A percentile compares a stretch with the other conserved stretches of the same genome.
phyloP scores from a whole-genome alignment of 2,329 filamentous ascomycete genomes.

The Stachybotrys elegans region DNA sequence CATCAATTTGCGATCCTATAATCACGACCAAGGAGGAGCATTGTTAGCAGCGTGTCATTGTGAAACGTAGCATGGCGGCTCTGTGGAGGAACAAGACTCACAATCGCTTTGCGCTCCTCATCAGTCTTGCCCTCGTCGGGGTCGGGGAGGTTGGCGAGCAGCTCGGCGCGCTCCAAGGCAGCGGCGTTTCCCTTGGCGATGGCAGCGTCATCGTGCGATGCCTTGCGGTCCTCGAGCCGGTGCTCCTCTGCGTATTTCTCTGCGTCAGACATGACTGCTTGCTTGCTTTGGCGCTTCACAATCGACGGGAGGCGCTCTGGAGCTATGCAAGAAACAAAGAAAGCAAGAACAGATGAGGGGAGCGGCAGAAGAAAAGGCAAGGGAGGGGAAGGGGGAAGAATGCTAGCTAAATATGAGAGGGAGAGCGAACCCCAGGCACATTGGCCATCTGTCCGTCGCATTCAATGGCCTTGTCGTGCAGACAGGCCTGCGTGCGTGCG shows the following conservation, averaged over 20 bases:
- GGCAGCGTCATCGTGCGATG: neutral
- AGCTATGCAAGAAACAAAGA: too few relatives aligned
- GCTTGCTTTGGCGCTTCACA: too few relatives aligned
- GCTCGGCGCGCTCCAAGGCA: constrained; percentile 20
- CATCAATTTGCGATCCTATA: constrained; percentile 42
- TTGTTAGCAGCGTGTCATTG: neutral
- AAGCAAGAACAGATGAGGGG: too few relatives aligned
- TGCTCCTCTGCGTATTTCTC: neutral
- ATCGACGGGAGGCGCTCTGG: too few relatives aligned
- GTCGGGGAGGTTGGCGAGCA: constrained; percentile 23
- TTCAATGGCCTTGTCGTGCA: too few relatives aligned
- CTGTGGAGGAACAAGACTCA: constrained; percentile 38
- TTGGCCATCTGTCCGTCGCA: too few relatives aligned
- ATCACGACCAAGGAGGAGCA: too few relatives aligned
- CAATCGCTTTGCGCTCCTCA: constrained; percentile 55
- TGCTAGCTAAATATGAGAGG: too few relatives aligned
- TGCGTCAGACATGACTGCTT: neutral
- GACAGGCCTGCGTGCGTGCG: too few relatives aligned
- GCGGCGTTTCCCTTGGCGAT: constrained; percentile 10
- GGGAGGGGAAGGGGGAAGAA: too few relatives aligned
- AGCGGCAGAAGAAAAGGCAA: too few relatives aligned
- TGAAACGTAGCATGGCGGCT: neutral
- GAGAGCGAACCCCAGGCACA: too few relatives aligned
- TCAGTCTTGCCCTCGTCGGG: constrained; percentile 54
- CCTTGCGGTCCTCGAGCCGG: neutral